Conservation (phyloP, 345 rosid species). For the Xanthoceras sorbifolium region DNA sequence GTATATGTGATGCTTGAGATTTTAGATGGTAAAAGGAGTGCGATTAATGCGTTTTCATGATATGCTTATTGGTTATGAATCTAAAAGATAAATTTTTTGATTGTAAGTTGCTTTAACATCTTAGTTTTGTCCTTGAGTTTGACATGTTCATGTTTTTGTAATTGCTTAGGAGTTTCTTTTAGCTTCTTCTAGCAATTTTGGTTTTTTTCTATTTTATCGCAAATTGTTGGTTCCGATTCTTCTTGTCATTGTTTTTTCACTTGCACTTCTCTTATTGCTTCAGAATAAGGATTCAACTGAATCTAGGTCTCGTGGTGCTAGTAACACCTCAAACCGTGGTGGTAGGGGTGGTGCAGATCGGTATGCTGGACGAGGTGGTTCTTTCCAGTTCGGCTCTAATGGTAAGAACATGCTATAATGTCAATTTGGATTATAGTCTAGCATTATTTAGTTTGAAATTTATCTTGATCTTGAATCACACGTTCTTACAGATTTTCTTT, state of each 20-base stretch:
- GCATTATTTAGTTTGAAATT: slow-evolving; percentile 1
- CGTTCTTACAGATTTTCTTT: slow-evolving; percentile 14
- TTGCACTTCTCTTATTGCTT: slow-evolving; percentile 25
- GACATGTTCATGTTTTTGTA: background rate
- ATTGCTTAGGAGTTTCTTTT: slow-evolving; percentile 5
- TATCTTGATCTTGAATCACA: slow-evolving; percentile 7
- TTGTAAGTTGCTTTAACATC: background rate
- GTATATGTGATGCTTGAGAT: background rate
- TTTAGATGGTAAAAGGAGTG: background rate
- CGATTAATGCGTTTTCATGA: background rate
- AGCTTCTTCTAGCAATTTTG: slow-evolving; percentile 5
- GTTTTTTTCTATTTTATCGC: too few relatives aligned
- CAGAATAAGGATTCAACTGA: slow-evolving; percentile 76
- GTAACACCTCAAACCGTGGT: slow-evolving; percentile 56
- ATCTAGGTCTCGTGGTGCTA: slow-evolving; percentile 61
- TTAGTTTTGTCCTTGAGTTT: background rate
- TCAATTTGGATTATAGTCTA: background rate
- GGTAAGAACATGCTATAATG: slow-evolving; percentile 48
- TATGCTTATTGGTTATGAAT: background rate
- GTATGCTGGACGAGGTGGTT: slow-evolving; percentile 58
- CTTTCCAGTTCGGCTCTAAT: slow-evolving; percentile 43
- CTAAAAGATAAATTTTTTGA: too few relatives aligned
- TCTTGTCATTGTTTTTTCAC: slow-evolving; percentile 5
- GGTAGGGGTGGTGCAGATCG: slow-evolving; percentile 76
- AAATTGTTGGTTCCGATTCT: background rate